Evolutionary conservation across 2,329 filamentous ascomycete genomes (phyloP), one percentile per base, ranked within the genome.

Genomic region (Tympanopsis confertula): DNA sequence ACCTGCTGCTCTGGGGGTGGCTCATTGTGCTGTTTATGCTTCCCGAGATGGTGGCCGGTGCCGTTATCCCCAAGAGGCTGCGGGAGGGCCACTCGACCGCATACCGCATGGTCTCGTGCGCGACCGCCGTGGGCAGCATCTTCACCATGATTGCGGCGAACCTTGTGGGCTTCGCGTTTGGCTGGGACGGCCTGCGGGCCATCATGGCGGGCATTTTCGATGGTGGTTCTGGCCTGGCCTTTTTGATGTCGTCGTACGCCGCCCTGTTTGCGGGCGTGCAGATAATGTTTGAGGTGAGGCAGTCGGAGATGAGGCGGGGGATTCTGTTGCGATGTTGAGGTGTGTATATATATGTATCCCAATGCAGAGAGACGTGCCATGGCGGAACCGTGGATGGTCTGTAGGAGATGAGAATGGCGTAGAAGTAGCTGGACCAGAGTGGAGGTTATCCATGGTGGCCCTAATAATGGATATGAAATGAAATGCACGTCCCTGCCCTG

Each of bases 61-160:
- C 76, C 28, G 41, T 88, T 0, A 94, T 98, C 56, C 87, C 89
- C 0, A 55, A 69, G 38, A 68, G 68, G 29, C 77, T 74, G 47
- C 96, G 83, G 78, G 76, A 78, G 48, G 62, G 68, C 17, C 63
- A 69, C 0, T 84, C 85, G 2, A 82, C 77, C 37, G 57, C 71
- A 3, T 95, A 94, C 54, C 75, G 91, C 18, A 71, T 88, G 57
- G 54, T 96, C 3, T 87, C 83, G 55, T 84, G 83, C 4, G 56
- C 83, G 13, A 91, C 89, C 3, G 86, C 78, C 0, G 85, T 95
- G 3, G 73, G 62, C 1, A 95, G 95, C 49, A 71, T 94, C 18
- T 61, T 96, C 35, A 87, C 95, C 82, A 91, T 98, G 83, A 94
- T 96, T 72, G 71, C 74, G 33, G 91, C 89, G n/a, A 98, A 98